These are phyloP conservation scores for Emericellopsis atlantica DNA, from an alignment of 2,329 filamentous ascomycete species.

Conservation along the genomic window DNA sequence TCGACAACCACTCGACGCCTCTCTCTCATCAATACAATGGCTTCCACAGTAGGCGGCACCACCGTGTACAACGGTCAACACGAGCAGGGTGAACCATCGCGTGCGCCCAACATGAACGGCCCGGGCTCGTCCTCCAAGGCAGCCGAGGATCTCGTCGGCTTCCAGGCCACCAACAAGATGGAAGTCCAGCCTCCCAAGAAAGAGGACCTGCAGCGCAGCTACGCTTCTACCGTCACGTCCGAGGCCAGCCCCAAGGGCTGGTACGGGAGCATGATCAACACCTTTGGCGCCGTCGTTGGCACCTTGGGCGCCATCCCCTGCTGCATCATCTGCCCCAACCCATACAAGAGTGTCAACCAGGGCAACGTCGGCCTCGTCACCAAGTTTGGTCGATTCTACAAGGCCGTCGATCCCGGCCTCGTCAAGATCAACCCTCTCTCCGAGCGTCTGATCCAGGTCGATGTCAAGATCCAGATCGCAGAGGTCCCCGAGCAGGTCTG, in stretches of 20 bases:
- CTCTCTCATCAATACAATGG: no score
- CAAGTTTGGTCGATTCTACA: slow-evolving; percentile 89
- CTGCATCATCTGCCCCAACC: slow-evolving; percentile 87
- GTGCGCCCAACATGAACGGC: slow-evolving; percentile 1
- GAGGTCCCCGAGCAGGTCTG: slow-evolving; percentile 93
- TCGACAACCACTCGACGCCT: no score
- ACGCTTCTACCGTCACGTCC: slow-evolving; percentile 51
- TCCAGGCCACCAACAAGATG: slow-evolving; percentile 44
- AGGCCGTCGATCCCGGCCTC: slow-evolving; percentile 89
- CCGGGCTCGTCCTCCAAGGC: slow-evolving; percentile 17
- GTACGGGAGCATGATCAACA: slow-evolving; percentile 82
- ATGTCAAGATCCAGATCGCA: slow-evolving; percentile 98
- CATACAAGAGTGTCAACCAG: slow-evolving; percentile 84
- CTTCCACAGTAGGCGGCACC: no score
- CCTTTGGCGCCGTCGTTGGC: slow-evolving; percentile 62
- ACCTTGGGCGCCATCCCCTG: slow-evolving; percentile 78
- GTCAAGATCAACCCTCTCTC: slow-evolving; percentile 96
- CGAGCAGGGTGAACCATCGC: no score
- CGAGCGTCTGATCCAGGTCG: slow-evolving; percentile 79
- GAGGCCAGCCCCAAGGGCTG: slow-evolving; percentile 67
- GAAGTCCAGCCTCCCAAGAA: slow-evolving; percentile 66
- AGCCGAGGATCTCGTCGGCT: slow-evolving; percentile 20
- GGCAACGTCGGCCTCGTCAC: slow-evolving; percentile 93
- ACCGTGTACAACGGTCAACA: no score
- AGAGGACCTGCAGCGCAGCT: slow-evolving; percentile 76